Percentiles rank a stretch among this genome's conserved stretches.
phyloP scores from a whole-genome alignment of 176 grass and related monocot species.

The Elymus sibiricus region DNA sequence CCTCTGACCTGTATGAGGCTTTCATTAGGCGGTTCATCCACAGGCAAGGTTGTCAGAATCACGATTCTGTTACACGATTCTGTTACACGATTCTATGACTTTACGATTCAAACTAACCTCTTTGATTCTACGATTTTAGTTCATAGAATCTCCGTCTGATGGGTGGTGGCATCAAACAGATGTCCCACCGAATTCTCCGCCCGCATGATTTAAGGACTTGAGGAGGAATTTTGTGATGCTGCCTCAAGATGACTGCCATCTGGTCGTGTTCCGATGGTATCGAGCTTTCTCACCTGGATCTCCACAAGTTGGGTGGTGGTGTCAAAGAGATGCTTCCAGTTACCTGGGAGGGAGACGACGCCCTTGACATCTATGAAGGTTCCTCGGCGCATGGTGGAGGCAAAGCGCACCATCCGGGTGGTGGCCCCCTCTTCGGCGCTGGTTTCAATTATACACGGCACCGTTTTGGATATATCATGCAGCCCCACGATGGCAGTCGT shows the following conservation, averaged over 20 bases:
- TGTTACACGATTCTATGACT: no score
- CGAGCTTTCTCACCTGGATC: background rate
- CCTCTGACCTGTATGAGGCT: no score
- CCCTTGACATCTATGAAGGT: background rate
- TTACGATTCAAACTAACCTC: no score
- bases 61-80: no score
- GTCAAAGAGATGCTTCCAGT: background rate
- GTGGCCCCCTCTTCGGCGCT: background rate
- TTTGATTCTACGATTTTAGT: no score
- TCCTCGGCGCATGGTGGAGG: background rate
- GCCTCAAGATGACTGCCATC: background rate
- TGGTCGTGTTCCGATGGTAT: background rate
- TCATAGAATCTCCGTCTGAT: no score
- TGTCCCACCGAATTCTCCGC: background rate
- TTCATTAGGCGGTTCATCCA: no score
- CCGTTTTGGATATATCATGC: background rate
- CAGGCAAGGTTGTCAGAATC: no score
- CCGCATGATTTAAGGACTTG: background rate
- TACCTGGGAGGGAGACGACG: background rate
- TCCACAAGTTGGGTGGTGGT: background rate
- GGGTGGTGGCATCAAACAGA: no score
- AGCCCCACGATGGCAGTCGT: background rate
- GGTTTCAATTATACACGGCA: background rate
- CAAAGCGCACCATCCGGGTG: constrained; percentile 13
- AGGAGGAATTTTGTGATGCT: background rate